phyloP scores from a whole-genome alignment of 306 rosid genomes.

The Malus asiatica region DNA sequence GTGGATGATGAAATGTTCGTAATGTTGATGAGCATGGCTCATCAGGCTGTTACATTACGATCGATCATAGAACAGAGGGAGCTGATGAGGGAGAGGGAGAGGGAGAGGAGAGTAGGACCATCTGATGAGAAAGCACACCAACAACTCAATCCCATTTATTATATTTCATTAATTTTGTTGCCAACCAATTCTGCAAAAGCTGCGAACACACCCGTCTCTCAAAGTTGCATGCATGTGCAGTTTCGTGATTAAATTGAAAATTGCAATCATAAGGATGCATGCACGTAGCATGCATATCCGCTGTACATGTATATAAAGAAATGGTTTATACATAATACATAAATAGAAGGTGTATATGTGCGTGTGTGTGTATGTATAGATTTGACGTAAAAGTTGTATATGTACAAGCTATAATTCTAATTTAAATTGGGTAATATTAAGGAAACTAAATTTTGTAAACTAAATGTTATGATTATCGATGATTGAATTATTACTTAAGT shows the following conservation, averaged over 20 bases:
- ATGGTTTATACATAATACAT: too few relatives aligned
- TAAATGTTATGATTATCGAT: too few relatives aligned
- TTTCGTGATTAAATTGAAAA: background rate
- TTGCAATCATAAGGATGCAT: background rate
- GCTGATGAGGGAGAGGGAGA: background rate
- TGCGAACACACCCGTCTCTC: background rate
- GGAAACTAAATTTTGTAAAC: too few relatives aligned
- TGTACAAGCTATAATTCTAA: too few relatives aligned
- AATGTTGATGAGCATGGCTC: background rate
- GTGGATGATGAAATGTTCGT: conserved; percentile 1
- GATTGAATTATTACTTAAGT: too few relatives aligned
- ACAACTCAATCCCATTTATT: background rate
- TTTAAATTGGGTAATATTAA: too few relatives aligned
- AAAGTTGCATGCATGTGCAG: background rate
- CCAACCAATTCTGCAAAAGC: background rate
- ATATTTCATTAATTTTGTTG: background rate
- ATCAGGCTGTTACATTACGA: background rate
- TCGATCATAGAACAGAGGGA: background rate
- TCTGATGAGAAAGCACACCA: background rate
- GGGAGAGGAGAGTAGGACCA: background rate
- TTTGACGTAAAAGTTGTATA: too few relatives aligned
- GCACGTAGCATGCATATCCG: background rate
- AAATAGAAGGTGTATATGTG: too few relatives aligned
- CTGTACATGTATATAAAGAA: background rate
- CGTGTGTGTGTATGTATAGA: too few relatives aligned